Conservation (phyloP, 208 protist species). For the Sergeia podlipaevii region DNA sequence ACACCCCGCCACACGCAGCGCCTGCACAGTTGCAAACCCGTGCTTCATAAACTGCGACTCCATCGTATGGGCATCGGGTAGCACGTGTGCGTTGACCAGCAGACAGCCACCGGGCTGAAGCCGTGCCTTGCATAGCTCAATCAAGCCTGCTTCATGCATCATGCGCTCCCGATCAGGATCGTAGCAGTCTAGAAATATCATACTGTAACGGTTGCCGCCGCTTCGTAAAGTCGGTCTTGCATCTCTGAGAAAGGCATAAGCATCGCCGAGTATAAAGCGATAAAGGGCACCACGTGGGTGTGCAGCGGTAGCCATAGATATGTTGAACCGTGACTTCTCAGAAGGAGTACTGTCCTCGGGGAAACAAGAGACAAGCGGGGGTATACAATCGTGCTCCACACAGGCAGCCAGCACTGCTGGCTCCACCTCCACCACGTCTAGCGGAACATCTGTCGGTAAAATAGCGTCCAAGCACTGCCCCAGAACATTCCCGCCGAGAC, state of each 20-base stretch:
- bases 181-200: slow-evolving; percentile 86
- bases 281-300: slow-evolving; percentile 19
- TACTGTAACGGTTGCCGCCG: slow-evolving; percentile 21
- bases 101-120: slow-evolving; percentile 52
- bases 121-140: slow-evolving; percentile 44
- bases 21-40: slow-evolving; percentile 66
- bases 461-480: slow-evolving; percentile 60
- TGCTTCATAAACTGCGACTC: slow-evolving; percentile 28
- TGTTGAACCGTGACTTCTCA: no score
- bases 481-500: slow-evolving; percentile 77
- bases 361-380: slow-evolving; percentile 8
- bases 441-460: slow-evolving; percentile 29
- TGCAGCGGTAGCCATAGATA: background rate
- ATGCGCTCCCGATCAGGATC: slow-evolving; percentile 66
- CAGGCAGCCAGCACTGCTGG: slow-evolving; percentile 60
- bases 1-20: slow-evolving; percentile 50
- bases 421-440: slow-evolving; percentile 81
- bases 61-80: slow-evolving; percentile 25
- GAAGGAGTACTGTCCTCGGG: no score
- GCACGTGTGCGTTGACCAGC: slow-evolving; percentile 75
- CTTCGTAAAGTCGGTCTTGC: background rate
- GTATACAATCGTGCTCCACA: slow-evolving; percentile 33
- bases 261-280: slow-evolving; percentile 48
- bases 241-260: slow-evolving; percentile 29
- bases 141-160: slow-evolving; percentile 56